phyloP scores from a whole-genome alignment of 306 rosid species.

The Prinsepia uniflora region DNA sequence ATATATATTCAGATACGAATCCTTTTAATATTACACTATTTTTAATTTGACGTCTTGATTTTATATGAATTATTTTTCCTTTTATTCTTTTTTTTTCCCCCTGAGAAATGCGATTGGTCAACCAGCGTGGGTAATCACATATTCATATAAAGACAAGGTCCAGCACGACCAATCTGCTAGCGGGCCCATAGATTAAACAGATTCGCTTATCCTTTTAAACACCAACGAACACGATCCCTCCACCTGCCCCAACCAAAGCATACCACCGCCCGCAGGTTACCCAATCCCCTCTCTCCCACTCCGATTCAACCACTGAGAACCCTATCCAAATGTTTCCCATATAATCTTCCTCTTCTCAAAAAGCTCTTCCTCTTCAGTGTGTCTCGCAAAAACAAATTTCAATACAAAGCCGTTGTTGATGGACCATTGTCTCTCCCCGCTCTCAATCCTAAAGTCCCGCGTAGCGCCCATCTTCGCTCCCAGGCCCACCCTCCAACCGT shows the following conservation, averaged over 20 bases:
- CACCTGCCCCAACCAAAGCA: background rate
- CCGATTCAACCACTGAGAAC: background rate
- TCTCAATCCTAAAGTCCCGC: constrained; percentile 12
- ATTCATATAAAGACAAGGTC: background rate
- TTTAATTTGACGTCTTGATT: too few relatives aligned
- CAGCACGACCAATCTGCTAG: background rate
- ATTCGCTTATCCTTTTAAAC: background rate
- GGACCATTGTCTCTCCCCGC: constrained; percentile 39
- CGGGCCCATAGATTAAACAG: background rate
- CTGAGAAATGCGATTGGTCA: background rate
- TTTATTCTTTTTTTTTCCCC: too few relatives aligned
- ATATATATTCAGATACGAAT: too few relatives aligned
- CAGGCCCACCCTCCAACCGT: background rate
- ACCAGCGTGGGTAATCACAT: background rate
- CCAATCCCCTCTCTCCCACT: background rate
- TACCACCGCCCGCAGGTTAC: background rate
- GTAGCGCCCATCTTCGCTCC: background rate
- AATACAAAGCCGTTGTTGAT: constrained; percentile 24
- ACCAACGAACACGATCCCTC: background rate
- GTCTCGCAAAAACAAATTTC: background rate
- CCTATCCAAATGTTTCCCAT: constrained; percentile 4
- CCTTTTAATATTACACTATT: too few relatives aligned
- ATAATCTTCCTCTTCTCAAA: background rate
- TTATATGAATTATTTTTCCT: too few relatives aligned
- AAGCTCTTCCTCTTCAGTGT: background rate